Evolutionary conservation across 139 green algal species (phyloP).

Genomic region (Chlamydomonas schloesseri): DNA sequence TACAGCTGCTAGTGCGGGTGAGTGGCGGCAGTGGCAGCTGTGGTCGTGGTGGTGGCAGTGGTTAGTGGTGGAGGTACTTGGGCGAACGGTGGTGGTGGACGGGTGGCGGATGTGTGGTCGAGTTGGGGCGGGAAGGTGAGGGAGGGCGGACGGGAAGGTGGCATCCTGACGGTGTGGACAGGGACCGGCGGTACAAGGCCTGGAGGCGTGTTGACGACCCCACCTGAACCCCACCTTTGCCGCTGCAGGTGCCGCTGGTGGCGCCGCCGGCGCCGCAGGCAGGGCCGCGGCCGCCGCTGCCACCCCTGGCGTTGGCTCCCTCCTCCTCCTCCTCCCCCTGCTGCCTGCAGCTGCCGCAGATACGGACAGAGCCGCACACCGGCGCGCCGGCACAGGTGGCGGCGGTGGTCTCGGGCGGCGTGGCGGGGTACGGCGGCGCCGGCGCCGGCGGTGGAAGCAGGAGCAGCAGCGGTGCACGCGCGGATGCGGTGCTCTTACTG

Average conservation of each 20-base stretch:
- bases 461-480: background rate
- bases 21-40: background rate
- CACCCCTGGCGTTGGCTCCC: background rate
- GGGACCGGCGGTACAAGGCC: no score
- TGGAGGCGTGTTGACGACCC: no score
- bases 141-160: no score
- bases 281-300: background rate
- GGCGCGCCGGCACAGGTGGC: conserved; percentile 15
- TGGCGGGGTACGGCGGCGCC: background rate
- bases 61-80: no score
- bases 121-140: no score
- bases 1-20: conserved; percentile 34
- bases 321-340: background rate
- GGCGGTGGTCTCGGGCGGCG: background rate
- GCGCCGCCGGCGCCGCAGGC: background rate
- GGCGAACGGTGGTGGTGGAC: no score
- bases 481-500: no score
- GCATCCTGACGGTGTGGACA: no score
- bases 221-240: background rate
- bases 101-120: no score
- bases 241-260: conserved; percentile 20
- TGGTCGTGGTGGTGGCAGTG: background rate
- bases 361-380: background rate
- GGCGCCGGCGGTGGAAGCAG: background rate
- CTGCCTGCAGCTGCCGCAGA: conserved; percentile 11